phyloP scores from a whole-genome alignment of 768 basidiomycete species.

The Paxillus involutus region DNA sequence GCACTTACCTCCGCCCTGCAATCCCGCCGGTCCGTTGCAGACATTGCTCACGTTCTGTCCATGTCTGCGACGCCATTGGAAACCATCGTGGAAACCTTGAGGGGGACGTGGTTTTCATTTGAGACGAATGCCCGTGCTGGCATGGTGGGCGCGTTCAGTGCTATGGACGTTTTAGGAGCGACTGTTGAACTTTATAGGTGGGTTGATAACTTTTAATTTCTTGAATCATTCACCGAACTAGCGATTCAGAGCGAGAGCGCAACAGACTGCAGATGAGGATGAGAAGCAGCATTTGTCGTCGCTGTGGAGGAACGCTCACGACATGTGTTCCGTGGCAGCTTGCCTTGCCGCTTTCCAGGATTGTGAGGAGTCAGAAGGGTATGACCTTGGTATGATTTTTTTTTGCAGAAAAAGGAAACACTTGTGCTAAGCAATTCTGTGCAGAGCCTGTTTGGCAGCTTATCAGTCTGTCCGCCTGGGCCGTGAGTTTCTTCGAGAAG shows the following conservation, averaged over 20 bases:
- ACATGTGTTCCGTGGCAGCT: conserved; percentile 63
- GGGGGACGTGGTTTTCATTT: conserved; percentile 44
- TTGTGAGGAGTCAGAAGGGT: conserved; percentile 58
- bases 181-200: conserved; percentile 39
- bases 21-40: conserved; percentile 52
- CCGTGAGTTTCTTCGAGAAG: conserved; percentile 58
- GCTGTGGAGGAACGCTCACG: conserved; percentile 63
- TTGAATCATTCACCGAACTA: conserved; percentile 5
- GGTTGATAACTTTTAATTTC: background rate
- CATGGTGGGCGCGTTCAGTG: conserved; percentile 37
- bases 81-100: conserved; percentile 48
- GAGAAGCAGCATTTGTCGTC: conserved; percentile 42
- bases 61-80: conserved; percentile 38
- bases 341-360: conserved; percentile 65
- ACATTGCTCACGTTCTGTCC: conserved; percentile 58
- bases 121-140: conserved; percentile 43
- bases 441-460: conserved; percentile 76
- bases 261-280: conserved; percentile 22
- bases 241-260: conserved; percentile 33
- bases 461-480: conserved; percentile 60
- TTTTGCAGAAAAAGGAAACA: background rate
- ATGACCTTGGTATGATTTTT: conserved; percentile 59
- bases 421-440: conserved; percentile 6
- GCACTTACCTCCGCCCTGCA: conserved; percentile 43
- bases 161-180: conserved; percentile 51